phyloP scores from a whole-genome alignment of 2,329 filamentous ascomycete genomes.

The Aspergillus unguis region DNA sequence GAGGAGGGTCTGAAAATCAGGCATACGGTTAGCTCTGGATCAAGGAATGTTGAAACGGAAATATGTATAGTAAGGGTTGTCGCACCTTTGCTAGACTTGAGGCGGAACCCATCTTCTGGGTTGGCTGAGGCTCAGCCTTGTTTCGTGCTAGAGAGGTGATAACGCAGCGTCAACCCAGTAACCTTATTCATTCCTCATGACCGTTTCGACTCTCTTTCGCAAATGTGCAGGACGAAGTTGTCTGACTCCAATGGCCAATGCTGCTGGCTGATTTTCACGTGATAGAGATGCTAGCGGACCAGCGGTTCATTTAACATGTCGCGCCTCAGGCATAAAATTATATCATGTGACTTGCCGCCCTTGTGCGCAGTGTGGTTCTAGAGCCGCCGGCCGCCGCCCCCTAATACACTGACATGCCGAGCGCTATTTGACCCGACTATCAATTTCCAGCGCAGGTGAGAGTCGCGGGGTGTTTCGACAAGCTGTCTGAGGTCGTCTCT shows the following conservation, averaged over 20 bases:
- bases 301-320: background rate
- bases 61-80: background rate
- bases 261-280: slow-evolving; percentile 2
- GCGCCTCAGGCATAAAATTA: background rate
- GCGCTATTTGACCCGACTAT: background rate
- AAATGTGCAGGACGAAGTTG: background rate
- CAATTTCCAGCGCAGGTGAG: slow-evolving; percentile 8
- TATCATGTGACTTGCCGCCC: slow-evolving; percentile 13
- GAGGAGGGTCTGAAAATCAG: slow-evolving; percentile 58
- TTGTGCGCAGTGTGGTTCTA: slow-evolving; percentile 20
- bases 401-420: slow-evolving; percentile 12
- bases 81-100: slow-evolving; percentile 31
- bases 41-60: background rate
- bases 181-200: background rate
- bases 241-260: background rate
- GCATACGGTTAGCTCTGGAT: slow-evolving; percentile 3
- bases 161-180: too few relatives aligned
- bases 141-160: background rate
- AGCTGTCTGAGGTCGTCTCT: background rate
- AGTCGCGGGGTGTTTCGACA: slow-evolving; percentile 10
- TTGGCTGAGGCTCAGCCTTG: background rate
- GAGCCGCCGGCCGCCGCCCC: slow-evolving; percentile 20
- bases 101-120: slow-evolving; percentile 28
- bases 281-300: background rate
- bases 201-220: background rate